Evolutionary conservation across 257 asterid species (phyloP).

Genomic region (Avicennia marina): DNA sequence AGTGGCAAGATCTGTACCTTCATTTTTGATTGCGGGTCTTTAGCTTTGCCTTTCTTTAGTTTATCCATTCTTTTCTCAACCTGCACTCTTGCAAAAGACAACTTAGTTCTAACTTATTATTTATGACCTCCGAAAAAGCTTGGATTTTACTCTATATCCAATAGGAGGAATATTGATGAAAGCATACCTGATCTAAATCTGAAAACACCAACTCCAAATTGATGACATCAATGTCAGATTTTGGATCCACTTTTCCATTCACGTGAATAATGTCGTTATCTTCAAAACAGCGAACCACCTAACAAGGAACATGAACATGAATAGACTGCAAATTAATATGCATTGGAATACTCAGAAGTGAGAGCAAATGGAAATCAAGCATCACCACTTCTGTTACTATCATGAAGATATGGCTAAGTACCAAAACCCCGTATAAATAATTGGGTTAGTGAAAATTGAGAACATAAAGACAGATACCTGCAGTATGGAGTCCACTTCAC

Average conservation of each 20-base stretch:
- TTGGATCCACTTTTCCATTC: slow-evolving; percentile 88
- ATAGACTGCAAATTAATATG: not conserved
- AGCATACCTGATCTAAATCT: slow-evolving; percentile 90
- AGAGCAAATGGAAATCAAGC: slow-evolving; percentile 1
- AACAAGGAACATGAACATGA: slow-evolving; percentile 9
- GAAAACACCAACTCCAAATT: slow-evolving; percentile 89
- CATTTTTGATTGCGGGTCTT: slow-evolving; percentile 73
- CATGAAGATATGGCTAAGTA: slow-evolving; percentile 5
- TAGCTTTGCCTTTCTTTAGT: slow-evolving; percentile 83
- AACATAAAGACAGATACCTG: slow-evolving; percentile 45
- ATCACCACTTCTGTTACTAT: slow-evolving; percentile 3
- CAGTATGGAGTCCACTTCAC: slow-evolving; percentile 95
- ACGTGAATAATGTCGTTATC: slow-evolving; percentile 98
- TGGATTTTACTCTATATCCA: not conserved
- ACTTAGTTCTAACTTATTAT: slow-evolving; percentile 30
- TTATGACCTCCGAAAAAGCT: not conserved
- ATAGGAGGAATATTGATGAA: not conserved
- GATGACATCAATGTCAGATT: slow-evolving; percentile 85
- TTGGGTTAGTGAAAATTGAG: not conserved
- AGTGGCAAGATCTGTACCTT: slow-evolving; percentile 45
- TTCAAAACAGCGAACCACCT: slow-evolving; percentile 98
- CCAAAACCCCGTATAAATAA: too few relatives aligned
- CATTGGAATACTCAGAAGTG: not conserved
- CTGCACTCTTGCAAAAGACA: slow-evolving; percentile 65
- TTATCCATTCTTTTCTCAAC: slow-evolving; percentile 94